Conservation (phyloP, 805 yeast genomes). For the Kockiozyma suomiensis region DNA sequence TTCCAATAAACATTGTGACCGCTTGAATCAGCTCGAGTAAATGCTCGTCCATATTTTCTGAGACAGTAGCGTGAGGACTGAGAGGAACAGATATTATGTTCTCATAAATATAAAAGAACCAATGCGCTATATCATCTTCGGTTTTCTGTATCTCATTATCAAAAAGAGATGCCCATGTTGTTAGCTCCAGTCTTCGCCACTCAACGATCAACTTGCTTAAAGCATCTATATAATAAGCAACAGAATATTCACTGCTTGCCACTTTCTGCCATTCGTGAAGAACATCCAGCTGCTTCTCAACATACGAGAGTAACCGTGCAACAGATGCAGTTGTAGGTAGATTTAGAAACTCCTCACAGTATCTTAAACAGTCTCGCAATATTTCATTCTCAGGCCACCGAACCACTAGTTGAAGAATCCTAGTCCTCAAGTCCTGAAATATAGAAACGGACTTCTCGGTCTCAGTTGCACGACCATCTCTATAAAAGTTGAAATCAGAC, state of each 20-base stretch:
- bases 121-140: conserved; percentile 61
- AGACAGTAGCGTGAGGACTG: conserved; percentile 43
- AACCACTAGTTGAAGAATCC: conserved; percentile 52
- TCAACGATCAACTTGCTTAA: conserved; percentile 72
- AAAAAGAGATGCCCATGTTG: conserved; percentile 81
- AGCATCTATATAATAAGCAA: conserved; percentile 56
- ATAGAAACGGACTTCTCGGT: conserved; percentile 59
- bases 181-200: conserved; percentile 88
- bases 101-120: conserved; percentile 94
- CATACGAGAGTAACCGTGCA: conserved; percentile 73
- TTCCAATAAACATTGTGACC: conserved; percentile 72
- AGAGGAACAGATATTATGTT: conserved; percentile 49
- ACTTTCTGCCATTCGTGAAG: conserved; percentile 92
- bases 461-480: conserved; percentile 62
- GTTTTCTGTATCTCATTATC: conserved; percentile 58
- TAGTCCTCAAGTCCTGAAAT: conserved; percentile 40
- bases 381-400: conserved; percentile 98
- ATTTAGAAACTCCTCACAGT: conserved; percentile 64
- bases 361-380: conserved; percentile 63
- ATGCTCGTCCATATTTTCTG: conserved; percentile 43
- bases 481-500: conserved; percentile 57
- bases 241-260: conserved; percentile 75
- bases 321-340: conserved; percentile 71
- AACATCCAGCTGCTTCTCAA: conserved; percentile 82
- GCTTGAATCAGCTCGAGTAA: conserved; percentile 54